Evolutionary conservation across 495 filamentous ascomycete species (phyloP), one percentile per base, ranked within the genome.

Genomic region (Aspergillus homomorphus): DNA sequence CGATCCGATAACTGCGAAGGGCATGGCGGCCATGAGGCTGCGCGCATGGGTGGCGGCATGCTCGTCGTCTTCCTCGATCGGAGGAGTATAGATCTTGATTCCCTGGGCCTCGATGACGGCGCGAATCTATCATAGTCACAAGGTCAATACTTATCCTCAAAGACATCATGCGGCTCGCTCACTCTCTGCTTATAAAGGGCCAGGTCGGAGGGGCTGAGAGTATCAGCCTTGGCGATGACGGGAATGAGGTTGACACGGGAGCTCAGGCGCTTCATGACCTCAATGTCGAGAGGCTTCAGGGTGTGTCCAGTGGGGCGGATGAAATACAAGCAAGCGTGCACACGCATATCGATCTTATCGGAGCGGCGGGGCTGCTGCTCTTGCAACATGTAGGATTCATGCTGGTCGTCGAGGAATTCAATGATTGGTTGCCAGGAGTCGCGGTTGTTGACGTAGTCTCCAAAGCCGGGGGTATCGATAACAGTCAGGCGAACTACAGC

Each of bases 391-490:
- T 98, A 98, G 15, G 94, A 98, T 81, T 98, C 94, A 77, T 98
- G 94, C 82, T 98, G 94, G 77, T 98, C 94, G 76, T 98, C 94
- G 66, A 98, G 79, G 82, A 98, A 98, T 78, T 98, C 94, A 76
- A 98, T 97, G 71, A 98, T 98, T 61, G 94, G 94, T 82, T 96
- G 92, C 94, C 94, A 98, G 44, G 92, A 96, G 77, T 98, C 94
- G 62, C 92, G 88, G 84, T 98, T 98, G 88, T 98, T 98, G 73
- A 98, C 94, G 72, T 98, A 98, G 83, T 98, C 94, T 73, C 94
- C 94, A 68, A 98, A 98, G 60, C 94, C 94, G 56, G 94, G 94
- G 62, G 94, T 98, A 73, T 98, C 94, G 70, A 98, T 98, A 61
- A 98, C 94, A 51, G 94, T 98, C 59, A 98, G 80, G 69, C 94